Evolutionary conservation across 2,329 filamentous ascomycete genomes (phyloP), one percentile per base, ranked within the genome.

Genomic region (Penicillium capsulatum): DNA sequence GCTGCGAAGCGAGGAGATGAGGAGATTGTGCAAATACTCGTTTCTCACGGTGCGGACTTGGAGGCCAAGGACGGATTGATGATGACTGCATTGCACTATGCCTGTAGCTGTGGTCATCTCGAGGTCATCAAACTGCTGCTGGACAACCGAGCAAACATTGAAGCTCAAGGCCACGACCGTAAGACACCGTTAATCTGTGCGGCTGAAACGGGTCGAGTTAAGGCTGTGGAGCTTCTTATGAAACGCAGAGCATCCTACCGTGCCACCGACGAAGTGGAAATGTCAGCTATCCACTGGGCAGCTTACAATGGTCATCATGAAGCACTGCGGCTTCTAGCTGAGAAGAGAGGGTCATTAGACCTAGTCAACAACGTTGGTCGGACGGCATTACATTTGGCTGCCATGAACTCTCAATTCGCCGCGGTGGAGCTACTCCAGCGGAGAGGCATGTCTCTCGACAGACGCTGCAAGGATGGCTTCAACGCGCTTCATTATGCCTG

Each of bases 241-340:
- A 57, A 59, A 30, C 55, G 50, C 31, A 65, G 58, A 37, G 61
- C 63, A 1, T 59, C 53, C 4, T 34, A 40, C 6, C 51, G 53
- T 31, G 44, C 44, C 26, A 41, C 44, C 1, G 63, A 61, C 34
- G 61, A 67, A 33, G 53, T 47, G 11, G 57, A 54, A 4, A 67
- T 66, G 63, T 64, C 60, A 7, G 56, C 61, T 0, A 35, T 67
- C 14, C 65, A 68, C 34, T 66, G 63, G 63, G 65, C 65, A 17
- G 55, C 58, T 5, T 65, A 54, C 40, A 65, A 64, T 34, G 64
- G 64, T 2, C 64, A 67, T 34, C 50, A 55, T n/a, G 61, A 67
- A 17, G 53, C 62, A 13, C 59, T 67, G 8, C 40, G 58, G 1
- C 38, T 64, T 10, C 51, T 67, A 3, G 52, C 59, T 26, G 51